These are phyloP conservation scores for Erysimum pusillum DNA, from an alignment of 441 rosid genomes.

Conservation along the genomic window DNA sequence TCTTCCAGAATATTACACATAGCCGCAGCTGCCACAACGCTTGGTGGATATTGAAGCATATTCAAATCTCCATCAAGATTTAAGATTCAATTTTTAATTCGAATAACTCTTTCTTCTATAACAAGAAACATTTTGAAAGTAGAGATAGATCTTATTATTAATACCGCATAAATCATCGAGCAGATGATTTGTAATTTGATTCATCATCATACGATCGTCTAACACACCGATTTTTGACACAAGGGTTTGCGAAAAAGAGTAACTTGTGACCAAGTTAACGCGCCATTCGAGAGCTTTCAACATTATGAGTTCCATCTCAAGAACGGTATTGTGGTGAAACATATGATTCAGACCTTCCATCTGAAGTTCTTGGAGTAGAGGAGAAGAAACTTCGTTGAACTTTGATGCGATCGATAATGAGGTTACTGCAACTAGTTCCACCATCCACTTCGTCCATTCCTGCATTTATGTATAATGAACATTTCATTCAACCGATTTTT, in stretches of 20 bases:
- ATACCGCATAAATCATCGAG: constrained; percentile 60
- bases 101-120: not conserved
- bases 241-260: constrained; percentile 63
- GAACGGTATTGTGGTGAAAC: constrained; percentile 60
- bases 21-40: constrained; percentile 60
- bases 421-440: constrained; percentile 64
- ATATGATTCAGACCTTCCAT: constrained; percentile 68
- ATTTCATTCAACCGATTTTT: not conserved
- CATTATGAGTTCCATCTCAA: constrained; percentile 66
- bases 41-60: constrained; percentile 60
- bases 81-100: not conserved
- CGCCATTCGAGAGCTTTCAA: constrained; percentile 69
- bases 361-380: constrained; percentile 66
- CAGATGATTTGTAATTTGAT: constrained; percentile 54
- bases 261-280: constrained; percentile 57
- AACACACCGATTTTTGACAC: constrained; percentile 30
- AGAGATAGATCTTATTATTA: not conserved
- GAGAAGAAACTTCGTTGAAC: constrained; percentile 59
- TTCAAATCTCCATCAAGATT: constrained; percentile 50
- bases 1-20: constrained; percentile 52
- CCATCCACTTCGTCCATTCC: constrained; percentile 86
- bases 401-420: constrained; percentile 78
- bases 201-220: constrained; percentile 32
- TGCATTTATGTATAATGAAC: not conserved
- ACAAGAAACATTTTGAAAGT: not conserved